Base-by-base conservation (phyloP, 148 eudicot genomes). In the Vaccinium macrocarpon region DNA sequence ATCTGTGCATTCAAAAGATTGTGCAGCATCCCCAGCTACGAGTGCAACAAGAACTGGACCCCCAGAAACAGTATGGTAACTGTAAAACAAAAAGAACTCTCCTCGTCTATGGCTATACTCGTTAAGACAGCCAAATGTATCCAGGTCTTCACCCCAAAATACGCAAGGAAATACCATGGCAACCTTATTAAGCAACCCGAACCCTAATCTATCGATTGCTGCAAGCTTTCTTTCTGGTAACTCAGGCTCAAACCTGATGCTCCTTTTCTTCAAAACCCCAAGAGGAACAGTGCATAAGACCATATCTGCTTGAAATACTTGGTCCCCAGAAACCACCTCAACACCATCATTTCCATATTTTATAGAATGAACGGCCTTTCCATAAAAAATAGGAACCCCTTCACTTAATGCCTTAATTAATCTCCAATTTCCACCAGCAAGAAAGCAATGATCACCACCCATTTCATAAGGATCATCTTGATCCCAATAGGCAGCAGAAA, bases 391-490 rank as follows among this genome's bases (percentile, higher is more conserved):
- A 64, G 98, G 97, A 87, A 96, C 87, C 78, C 91, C 98, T 88
- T 94, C 94, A 73, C 97, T 90, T 81, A 96, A 86, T 64, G 99
- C 92, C 86, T 88, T 93, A 57, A 96, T 90, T 70, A 96, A 53
- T 87, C 95, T 90, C 93, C 95, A 86, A 87, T 96, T 96, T 76
- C 99, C 98, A 46, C 99, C 98, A 18, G 99, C 94, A 86, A 94
- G 98, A 88, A 96, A 93, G 89, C 98, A 96, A 85, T 96, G 99
- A 86, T 96, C 99, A 27, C 98, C 98, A 53, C 95, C 95, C 99
- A 96, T 96, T 87, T 96, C 99, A 85, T 94, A 96, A 48, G 98
- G 98, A 89, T 96, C 99, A 83, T 94, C 99, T 83, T 96, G 99
- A 90, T 94, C 98, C 98, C 98, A 96, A 86, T 96, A 92, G 14